Conservation (phyloP, 75 land plant species). For the Selaginella tamariscina region DNA sequence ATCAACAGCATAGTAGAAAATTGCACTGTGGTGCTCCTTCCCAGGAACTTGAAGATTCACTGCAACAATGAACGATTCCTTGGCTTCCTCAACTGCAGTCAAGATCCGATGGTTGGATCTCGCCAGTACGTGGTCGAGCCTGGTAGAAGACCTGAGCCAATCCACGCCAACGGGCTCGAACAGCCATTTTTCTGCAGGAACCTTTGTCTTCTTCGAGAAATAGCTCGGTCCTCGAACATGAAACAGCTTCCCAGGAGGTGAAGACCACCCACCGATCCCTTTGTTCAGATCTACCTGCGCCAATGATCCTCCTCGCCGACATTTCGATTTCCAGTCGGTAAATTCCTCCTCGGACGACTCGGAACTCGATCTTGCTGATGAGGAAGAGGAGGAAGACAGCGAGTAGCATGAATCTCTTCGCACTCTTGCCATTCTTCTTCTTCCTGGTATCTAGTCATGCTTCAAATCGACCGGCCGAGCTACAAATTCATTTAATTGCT, state of each 20-base stretch:
- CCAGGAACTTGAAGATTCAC: constrained; percentile 13
- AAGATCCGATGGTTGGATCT: background rate
- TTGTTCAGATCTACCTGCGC: background rate
- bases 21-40: constrained; percentile 4
- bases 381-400: background rate
- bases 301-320: background rate
- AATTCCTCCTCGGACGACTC: background rate
- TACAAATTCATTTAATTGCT: no score
- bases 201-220: constrained; percentile 1
- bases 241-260: background rate
- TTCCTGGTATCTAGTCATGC: no score
- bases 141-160: background rate
- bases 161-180: constrained; percentile 2
- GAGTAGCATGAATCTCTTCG: no score
- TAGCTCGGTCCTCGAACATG: background rate
- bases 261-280: background rate
- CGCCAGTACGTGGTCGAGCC: constrained; percentile 8
- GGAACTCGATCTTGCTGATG: background rate
- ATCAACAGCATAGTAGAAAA: constrained; percentile 1
- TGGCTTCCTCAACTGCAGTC: background rate
- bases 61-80: background rate
- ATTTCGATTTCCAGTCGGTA: background rate
- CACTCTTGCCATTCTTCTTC: no score
- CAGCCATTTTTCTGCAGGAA: background rate
- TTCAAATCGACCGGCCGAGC: no score